A percentile compares a stretch with the other conserved stretches of the same genome.
These are phyloP conservation scores for Candida pini DNA, from an alignment of 805 yeast genomes.

Conservation along the genomic window DNA sequence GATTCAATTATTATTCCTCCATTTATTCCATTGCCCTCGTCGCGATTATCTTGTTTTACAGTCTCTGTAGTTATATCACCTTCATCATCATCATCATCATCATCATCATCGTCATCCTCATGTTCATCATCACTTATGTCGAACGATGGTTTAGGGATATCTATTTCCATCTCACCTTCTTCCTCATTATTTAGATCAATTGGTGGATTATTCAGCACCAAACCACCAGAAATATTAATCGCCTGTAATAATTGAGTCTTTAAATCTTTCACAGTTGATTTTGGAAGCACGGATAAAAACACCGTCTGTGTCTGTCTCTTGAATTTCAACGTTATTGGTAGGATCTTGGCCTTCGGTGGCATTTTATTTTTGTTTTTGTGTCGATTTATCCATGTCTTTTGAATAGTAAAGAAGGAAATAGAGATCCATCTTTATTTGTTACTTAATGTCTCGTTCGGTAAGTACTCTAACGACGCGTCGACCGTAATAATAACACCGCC, in stretches of 20 bases:
- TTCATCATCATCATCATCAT: slow-evolving; percentile 9
- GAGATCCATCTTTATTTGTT: too few relatives aligned
- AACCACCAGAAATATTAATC: slow-evolving; percentile 46
- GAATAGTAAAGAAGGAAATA: too few relatives aligned
- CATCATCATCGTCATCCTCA: slow-evolving; percentile 31
- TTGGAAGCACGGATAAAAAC: slow-evolving; percentile 22
- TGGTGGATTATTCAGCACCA: slow-evolving; percentile 24
- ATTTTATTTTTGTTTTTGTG: slow-evolving; percentile 10
- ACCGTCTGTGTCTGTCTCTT: slow-evolving; percentile 33
- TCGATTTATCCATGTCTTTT: too few relatives aligned
- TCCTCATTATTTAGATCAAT: slow-evolving; percentile 25
- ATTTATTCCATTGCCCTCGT: too few relatives aligned
- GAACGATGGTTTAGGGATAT: slow-evolving; percentile 36
- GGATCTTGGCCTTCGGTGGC: slow-evolving; percentile 21
- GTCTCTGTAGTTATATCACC: slow-evolving; percentile 13
- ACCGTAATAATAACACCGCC: too few relatives aligned
- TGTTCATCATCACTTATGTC: slow-evolving; percentile 22
- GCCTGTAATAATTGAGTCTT: slow-evolving; percentile 30
- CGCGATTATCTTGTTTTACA: too few relatives aligned
- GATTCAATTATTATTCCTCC: too few relatives aligned
- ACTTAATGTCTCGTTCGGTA: too few relatives aligned
- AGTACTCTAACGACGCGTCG: too few relatives aligned
- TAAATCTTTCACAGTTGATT: slow-evolving; percentile 21
- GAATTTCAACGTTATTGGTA: slow-evolving; percentile 23
- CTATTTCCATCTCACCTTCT: slow-evolving; percentile 31